Conservation (phyloP, 257 asterid genomes). For the Solanum virginianum region DNA sequence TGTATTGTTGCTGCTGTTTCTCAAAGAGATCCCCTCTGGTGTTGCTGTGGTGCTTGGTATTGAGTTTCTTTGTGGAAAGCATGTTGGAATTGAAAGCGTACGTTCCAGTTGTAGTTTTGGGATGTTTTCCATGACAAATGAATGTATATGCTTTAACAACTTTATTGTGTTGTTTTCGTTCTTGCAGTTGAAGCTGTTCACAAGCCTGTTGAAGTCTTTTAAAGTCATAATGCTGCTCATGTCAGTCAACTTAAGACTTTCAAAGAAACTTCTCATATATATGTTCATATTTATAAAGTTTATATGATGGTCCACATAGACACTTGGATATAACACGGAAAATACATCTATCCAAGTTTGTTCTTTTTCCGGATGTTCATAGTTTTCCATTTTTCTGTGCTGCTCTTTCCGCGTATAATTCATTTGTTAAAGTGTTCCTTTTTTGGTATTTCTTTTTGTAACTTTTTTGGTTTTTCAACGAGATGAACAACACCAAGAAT, state of each 20-base stretch:
- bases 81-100: conserved; percentile 17
- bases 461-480: too few relatives aligned
- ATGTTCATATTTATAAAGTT: too few relatives aligned
- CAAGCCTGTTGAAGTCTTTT: not conserved
- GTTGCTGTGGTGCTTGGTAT: conserved; percentile 1
- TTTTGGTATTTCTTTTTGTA: too few relatives aligned
- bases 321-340: not conserved
- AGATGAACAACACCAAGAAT: too few relatives aligned
- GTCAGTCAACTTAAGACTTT: too few relatives aligned
- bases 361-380: not conserved
- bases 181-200: not conserved
- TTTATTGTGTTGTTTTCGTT: not conserved
- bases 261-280: not conserved
- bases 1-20: not conserved
- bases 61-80: conserved; percentile 14
- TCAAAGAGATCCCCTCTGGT: not conserved
- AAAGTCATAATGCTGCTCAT: not conserved
- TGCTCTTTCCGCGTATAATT: not conserved
- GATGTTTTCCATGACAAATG: not conserved
- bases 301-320: not conserved
- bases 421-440: not conserved
- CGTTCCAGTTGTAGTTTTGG: conserved; percentile 8
- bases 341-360: not conserved
- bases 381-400: not conserved
- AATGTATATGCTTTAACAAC: not conserved